Percentiles rank a stretch among this genome's conserved stretches.
Evolutionary conservation across 805 yeast genomes (phyloP).

Genomic region (Ogataea ganodermae): DNA sequence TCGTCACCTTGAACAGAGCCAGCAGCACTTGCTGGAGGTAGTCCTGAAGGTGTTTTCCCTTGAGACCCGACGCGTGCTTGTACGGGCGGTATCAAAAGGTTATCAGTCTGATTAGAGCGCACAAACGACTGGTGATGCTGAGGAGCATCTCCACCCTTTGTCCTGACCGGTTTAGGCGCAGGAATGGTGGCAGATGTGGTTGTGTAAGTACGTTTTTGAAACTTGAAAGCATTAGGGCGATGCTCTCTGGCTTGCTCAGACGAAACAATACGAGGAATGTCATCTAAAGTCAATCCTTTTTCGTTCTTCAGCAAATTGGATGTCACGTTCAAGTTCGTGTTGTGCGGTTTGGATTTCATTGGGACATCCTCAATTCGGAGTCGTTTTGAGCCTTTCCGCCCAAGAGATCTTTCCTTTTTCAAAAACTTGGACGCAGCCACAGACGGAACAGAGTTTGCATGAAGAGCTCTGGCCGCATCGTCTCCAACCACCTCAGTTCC

Average conservation of each 20-base stretch:
- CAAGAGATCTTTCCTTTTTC: constrained; percentile 26
- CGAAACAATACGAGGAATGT: constrained; percentile 94
- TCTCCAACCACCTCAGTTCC: constrained; percentile 32
- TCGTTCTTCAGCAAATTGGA: constrained; percentile 75
- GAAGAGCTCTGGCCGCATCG: constrained; percentile 5
- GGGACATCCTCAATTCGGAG: constrained; percentile 34
- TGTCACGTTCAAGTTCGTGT: constrained; percentile 54
- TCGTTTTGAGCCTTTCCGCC: constrained; percentile 33
- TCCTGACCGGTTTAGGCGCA: constrained; percentile 32
- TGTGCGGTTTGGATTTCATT: constrained; percentile 25
- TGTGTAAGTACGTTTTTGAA: constrained; percentile 51
- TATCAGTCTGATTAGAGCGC: not conserved
- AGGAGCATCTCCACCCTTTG: constrained; percentile 16
- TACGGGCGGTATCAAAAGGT: not conserved
- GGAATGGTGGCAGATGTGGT: constrained; percentile 40
- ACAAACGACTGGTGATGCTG: constrained; percentile 3
- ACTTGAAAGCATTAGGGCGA: constrained; percentile 89
- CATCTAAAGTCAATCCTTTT: constrained; percentile 87
- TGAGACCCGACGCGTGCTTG: not conserved
- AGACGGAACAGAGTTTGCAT: constrained; percentile 6
- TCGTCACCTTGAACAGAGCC: not conserved
- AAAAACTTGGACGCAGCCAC: constrained; percentile 23
- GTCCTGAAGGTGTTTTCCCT: not conserved
- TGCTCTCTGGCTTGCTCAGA: constrained; percentile 95
- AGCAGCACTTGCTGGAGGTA: not conserved